Evolutionary conservation across 306 rosid species (phyloP).

Genomic region (Acacia crassicarpa): DNA sequence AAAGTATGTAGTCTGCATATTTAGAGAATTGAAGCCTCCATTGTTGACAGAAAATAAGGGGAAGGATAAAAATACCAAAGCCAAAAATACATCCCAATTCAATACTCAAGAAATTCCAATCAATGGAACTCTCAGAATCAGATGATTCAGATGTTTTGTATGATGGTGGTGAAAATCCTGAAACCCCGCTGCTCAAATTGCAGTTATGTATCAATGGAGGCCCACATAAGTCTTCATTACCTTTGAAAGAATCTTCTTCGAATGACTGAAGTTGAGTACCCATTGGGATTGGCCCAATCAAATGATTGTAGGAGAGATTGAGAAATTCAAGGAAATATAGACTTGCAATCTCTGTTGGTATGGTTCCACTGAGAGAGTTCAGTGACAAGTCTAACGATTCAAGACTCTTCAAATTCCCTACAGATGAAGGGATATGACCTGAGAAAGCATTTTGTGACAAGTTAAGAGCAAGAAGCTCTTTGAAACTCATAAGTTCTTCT

Average conservation of each 20-base stretch:
- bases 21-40: slow-evolving; percentile 5
- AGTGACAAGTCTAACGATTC: background rate
- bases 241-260: background rate
- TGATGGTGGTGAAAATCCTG: background rate
- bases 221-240: slow-evolving; percentile 35
- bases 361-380: background rate
- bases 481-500: background rate
- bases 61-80: background rate
- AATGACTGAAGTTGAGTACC: slow-evolving; percentile 5
- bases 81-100: slow-evolving; percentile 17
- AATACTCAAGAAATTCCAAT: slow-evolving; percentile 1
- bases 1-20: slow-evolving; percentile 9
- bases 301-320: background rate
- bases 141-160: background rate
- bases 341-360: background rate
- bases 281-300: background rate
- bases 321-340: background rate
- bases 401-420: background rate
- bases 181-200: background rate
- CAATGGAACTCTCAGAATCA: background rate
- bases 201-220: background rate
- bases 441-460: background rate
- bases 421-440: background rate
- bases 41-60: background rate
- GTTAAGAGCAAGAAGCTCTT: background rate